Evolutionary conservation across 2,329 filamentous ascomycete species (phyloP).

Genomic region (Pseudocercospora ulei): DNA sequence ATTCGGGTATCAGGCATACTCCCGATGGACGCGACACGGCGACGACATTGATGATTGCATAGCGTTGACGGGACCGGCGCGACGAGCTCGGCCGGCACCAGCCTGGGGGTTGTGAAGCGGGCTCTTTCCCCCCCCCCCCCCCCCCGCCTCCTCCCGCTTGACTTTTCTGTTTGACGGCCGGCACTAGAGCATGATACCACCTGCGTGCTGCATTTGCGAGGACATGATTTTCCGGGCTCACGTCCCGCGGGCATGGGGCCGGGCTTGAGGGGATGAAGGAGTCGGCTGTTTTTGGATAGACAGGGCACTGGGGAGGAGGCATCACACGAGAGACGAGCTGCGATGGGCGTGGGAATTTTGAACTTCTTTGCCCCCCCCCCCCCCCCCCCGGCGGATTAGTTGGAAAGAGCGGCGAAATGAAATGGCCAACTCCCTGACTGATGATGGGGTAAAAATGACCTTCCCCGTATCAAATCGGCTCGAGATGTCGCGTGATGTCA

Average conservation of each 20-base stretch:
- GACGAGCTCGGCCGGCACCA: conserved; percentile 15
- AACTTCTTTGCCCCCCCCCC: too few species aligned
- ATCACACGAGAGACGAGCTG: too few species aligned
- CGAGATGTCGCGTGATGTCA: too few species aligned
- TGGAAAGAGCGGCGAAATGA: too few species aligned
- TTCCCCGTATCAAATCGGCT: too few species aligned
- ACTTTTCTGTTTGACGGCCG: neutral
- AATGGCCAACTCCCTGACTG: too few species aligned
- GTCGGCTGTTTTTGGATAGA: neutral
- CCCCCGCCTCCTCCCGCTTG: neutral
- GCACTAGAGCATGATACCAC: conserved; percentile 16
- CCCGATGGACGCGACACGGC: conserved; percentile 5
- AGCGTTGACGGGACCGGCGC: conserved; percentile 3
- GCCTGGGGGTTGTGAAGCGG: conserved; percentile 7
- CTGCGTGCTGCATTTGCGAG: conserved; percentile 13
- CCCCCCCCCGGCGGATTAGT: too few species aligned
- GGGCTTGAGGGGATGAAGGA: neutral
- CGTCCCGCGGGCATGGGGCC: conserved; percentile 1
- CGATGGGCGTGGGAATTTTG: too few species aligned
- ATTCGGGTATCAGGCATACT: conserved; percentile 8
- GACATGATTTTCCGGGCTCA: neutral
- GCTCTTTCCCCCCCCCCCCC: too few species aligned
- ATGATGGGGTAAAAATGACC: too few species aligned
- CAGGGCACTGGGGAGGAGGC: neutral
- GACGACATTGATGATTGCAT: conserved; percentile 11